Base-by-base conservation (phyloP, 768 basidiomycete species). In the Trametes villosa region DNA sequence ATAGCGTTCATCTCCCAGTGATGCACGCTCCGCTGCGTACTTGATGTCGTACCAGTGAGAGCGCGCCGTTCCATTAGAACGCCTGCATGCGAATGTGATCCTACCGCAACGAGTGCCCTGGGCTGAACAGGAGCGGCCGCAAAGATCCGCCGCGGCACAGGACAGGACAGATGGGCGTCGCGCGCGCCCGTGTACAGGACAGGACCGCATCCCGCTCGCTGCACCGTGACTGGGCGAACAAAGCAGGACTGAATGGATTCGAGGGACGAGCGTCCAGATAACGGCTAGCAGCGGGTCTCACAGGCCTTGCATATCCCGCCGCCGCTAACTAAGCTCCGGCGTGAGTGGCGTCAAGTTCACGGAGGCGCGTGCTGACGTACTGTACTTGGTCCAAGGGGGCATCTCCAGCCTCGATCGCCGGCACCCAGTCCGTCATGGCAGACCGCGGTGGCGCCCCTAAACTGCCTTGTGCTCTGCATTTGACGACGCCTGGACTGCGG, bases 231-330 rank as follows among this genome's bases (percentile, higher is more conserved):
- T 50, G 29, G 30, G 48, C 44, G 42, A 59, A 59, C 58, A 59
- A 59, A 45, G 58, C 50, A 53, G 20, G 34, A 52, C 4, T 52
- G 58, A 53, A 52, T 52, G 34, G 42, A 31, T 27, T 30, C 50
- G 33, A 53, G 30, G 27, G 26, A 46, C 45, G 58, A 53, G 58
- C 58, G 58, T 59, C 50, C 58, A 59, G 58, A 59, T 59, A 59
- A 59, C 58, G 58, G 58, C 41, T 45, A 59, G 58, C 24, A 46
- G 34, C 41, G 50, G 41, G 44, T n/a, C 42, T 45, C 58, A 45
- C 54, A 38, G 17, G 17, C 8, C 54, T 20, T 34, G 17, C 44
- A 22, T 33, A 7, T 17, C 54, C 44, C 45, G 44, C n/a, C 45
- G 44, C 54, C 54, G 33, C 54, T 56, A 56, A 26, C 54, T 46